Conservation (phyloP, 441 rosid species). For the Bruguiera hainesii region DNA sequence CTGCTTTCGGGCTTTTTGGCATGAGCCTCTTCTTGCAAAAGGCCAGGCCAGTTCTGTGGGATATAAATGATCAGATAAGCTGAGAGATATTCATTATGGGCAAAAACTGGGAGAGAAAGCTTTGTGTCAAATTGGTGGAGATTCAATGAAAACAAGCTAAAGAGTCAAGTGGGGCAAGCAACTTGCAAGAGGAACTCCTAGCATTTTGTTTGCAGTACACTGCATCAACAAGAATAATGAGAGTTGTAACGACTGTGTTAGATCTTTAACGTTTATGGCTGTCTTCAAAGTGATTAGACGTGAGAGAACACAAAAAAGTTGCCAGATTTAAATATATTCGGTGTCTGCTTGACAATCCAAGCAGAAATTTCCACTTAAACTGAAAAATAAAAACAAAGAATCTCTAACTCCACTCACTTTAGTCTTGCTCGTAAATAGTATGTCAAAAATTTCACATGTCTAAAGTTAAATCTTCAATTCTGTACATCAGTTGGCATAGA, state of each 20-base stretch:
- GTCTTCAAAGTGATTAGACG: constrained; percentile 4
- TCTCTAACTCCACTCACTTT: too few species aligned
- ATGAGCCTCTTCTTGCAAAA: not conserved
- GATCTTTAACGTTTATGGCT: not conserved
- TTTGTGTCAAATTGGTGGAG: not conserved
- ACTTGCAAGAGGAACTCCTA: not conserved
- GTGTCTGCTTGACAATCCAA: not conserved
- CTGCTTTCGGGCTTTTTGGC: not conserved
- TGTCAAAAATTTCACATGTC: too few species aligned
- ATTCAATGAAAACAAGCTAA: constrained; percentile 22
- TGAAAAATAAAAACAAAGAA: too few species aligned
- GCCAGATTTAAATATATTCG: not conserved
- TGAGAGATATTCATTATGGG: constrained; percentile 19
- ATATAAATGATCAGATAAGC: constrained; percentile 9
- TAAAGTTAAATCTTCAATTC: too few species aligned
- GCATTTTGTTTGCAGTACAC: constrained; percentile 10
- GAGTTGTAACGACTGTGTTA: not conserved
- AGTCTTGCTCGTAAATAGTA: too few species aligned
- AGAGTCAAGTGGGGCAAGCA: constrained; percentile 13
- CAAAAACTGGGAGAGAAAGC: constrained; percentile 9
- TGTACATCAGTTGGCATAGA: too few species aligned
- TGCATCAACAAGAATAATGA: constrained; percentile 9
- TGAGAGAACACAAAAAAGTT: not conserved
- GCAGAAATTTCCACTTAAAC: too few species aligned
- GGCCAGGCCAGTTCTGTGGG: constrained; percentile 13